Evolutionary conservation across 1,139 yeast species (phyloP), one percentile per base, ranked within the genome.

Genomic region (Scheffersomyces segobiensis): DNA sequence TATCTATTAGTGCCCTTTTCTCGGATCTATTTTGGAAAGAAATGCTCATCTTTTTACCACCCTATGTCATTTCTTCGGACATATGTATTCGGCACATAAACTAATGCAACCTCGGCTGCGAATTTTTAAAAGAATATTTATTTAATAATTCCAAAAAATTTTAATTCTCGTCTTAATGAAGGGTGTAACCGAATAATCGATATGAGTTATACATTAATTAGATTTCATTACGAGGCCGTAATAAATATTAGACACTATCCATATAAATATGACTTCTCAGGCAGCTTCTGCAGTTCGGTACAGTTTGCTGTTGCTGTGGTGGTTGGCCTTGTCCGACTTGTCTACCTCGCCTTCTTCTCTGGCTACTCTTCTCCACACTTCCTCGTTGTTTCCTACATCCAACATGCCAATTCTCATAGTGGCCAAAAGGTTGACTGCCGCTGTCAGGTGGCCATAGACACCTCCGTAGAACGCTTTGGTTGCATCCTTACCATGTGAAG

Each of bases 301-400:
- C 59, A 69, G 71, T 55, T 67, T 65, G 53, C 67, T 69, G 48
- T 32, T 32, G 42, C 42, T 32, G 42, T 32, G 42, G 42, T 32
- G 42, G 42, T 32, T 32, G 12, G 42, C 42, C 17, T 32, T 17
- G 10, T 68, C 71, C 12, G 66, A 61, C 20, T 62, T 70, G 6
- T 74, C 77, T 5, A 72, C 71, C 24, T 75, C 77, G 6, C 80
- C 78, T 62, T 79, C 83, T 62, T 80, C 84, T 26, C 69, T 67
- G 3, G 73, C 82, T 6, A 79, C 82, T 53, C 82, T 65, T 61
- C 82, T 83, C 98, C 97, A 93, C 20, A 91, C 91, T 65, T 91
- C 91, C 61, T 87, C 91, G 64, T 91, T 93, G 65, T 90, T 84
- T 4, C 93, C 91, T n/a, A 91, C 90, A 63, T 93, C 91, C 52